Conservation (phyloP, 768 basidiomycete species). For the Amanita molliuscula region DNA sequence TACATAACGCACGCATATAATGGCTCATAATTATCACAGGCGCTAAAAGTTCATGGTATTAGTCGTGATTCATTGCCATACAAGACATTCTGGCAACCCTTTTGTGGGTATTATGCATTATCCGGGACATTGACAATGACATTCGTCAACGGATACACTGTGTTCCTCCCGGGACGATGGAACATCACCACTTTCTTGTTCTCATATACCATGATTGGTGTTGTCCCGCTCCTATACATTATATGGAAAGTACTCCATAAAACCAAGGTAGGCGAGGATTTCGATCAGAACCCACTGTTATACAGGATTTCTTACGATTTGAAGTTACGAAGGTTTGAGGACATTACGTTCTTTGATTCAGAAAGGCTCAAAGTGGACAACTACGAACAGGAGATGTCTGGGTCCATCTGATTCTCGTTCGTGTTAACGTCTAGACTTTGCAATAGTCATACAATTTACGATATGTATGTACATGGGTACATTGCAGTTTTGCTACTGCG, state of each 20-base stretch:
- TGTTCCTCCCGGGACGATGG: constrained; percentile 44
- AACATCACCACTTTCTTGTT: constrained; percentile 37
- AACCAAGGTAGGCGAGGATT: constrained; percentile 24
- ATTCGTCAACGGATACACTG: constrained; percentile 36
- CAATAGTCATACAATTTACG: no score
- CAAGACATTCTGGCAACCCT: constrained; percentile 39
- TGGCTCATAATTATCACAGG: constrained; percentile 17
- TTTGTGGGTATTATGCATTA: constrained; percentile 41
- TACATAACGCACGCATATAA: neutral
- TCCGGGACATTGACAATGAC: constrained; percentile 34
- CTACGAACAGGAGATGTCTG: constrained; percentile 25
- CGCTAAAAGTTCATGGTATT: constrained; percentile 33
- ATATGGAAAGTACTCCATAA: constrained; percentile 34
- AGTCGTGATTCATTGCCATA: constrained; percentile 33
- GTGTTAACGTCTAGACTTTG: neutral
- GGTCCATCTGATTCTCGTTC: neutral
- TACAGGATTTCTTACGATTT: neutral
- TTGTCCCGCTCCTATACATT: constrained; percentile 31
- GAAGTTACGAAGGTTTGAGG: constrained; percentile 29
- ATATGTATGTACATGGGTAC: no score
- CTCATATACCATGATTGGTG: constrained; percentile 35
- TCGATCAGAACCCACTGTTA: neutral
- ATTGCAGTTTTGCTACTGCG: constrained; percentile 9
- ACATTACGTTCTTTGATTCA: constrained; percentile 33
- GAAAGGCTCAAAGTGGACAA: constrained; percentile 32